Evolutionary conservation across 352 stramenopile genomes (phyloP), one percentile per base, ranked within the genome.

Genomic region (Globisporangium polare): DNA sequence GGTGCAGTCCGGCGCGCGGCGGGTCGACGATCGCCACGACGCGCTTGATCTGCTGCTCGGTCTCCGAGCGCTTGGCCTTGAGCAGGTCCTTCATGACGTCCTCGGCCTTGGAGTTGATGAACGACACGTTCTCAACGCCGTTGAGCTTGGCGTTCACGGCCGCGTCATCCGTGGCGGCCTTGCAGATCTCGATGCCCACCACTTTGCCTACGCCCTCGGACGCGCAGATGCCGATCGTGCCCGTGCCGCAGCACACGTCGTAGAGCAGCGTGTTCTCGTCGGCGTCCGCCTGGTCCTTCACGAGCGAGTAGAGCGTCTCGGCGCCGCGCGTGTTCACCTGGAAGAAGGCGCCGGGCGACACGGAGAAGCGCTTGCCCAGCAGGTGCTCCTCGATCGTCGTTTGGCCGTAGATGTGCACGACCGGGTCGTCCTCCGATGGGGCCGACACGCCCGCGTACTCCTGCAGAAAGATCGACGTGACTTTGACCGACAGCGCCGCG

Each of bases 211-310:
- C 78, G 15, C 84, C 73, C 54, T 91, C 80, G 6, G 96, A 90
- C 67, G 96, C 89, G 52, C 84, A 96, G 61, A 99, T 97, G 0
- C 97, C 97, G 60, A 99, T 99, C 5, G 96, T 99, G 37, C 97
- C 97, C 17, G 97, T 99, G 20, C 97, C 97, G 69, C 97, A 99
- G 75, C 97, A 99, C 18, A 99, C 97, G 66, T 99, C 97, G 59
- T 99, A 97, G 3, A 99, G 71, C 37, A 98, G 63, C 27, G 83
- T 98, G 53, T 93, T 72, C 39, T 83, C 75, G 49, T 91, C 72
- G 20, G 75, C 75, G 18, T 77, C 74, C 59, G 90, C 79, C 60
- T 89, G 84, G 45, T 98, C 75, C 54, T 97, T 90, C n/a, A 99
- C 92, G 62, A 98, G 86, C 51, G 87, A 84, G 76, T 99, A 99